These are phyloP conservation scores for Penicillium arizonense DNA, from an alignment of 495 filamentous ascomycete species.

Conservation along the genomic window DNA sequence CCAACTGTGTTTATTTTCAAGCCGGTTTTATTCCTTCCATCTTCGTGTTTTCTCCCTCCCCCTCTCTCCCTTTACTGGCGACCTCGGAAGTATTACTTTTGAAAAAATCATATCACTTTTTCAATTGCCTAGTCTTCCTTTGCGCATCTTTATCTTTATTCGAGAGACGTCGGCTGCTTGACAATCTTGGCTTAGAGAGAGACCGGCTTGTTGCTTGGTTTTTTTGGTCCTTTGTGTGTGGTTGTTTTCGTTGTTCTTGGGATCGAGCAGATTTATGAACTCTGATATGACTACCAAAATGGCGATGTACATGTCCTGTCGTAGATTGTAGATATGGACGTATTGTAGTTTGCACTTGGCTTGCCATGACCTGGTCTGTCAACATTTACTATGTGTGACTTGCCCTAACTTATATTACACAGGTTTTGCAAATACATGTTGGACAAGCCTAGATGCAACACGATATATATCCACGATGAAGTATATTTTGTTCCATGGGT, in stretches of 20 bases:
- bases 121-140: neutral
- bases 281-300: slow-evolving; percentile 8
- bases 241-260: neutral
- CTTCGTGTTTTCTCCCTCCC: slow-evolving; percentile 23
- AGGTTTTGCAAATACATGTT: neutral
- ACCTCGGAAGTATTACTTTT: slow-evolving; percentile 22
- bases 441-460: neutral
- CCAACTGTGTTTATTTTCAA: slow-evolving; percentile 29
- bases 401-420: neutral
- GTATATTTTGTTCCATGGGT: no score
- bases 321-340: neutral
- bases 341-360: neutral
- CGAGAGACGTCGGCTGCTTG: no score
- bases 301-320: neutral
- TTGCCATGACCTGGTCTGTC: neutral
- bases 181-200: no score
- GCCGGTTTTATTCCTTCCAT: slow-evolving; percentile 28
- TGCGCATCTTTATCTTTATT: no score
- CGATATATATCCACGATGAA: neutral
- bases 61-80: slow-evolving; percentile 20
- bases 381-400: neutral
- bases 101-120: slow-evolving; percentile 20
- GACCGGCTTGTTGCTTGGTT: neutral
- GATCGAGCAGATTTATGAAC: slow-evolving; percentile 2
- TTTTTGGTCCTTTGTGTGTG: neutral